Percentiles rank a stretch among this genome's conserved stretches.
These are phyloP conservation scores for Barnettozyma pratensis DNA, from an alignment of 805 yeast species.

Conservation along the genomic window DNA sequence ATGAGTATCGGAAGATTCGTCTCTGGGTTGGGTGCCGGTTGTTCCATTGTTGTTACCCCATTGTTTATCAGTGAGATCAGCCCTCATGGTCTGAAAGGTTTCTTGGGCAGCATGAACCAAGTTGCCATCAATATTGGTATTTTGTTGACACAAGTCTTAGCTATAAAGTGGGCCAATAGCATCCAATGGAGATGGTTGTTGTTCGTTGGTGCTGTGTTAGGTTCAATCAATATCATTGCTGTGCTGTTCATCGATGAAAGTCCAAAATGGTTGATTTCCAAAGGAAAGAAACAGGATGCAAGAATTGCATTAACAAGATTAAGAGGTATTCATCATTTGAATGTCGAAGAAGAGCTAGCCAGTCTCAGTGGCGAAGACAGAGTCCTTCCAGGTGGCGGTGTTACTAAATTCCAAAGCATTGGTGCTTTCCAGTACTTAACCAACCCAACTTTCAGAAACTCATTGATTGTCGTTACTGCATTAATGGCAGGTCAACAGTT, in stretches of 20 bases:
- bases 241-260: constrained; percentile 57
- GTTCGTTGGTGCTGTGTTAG: constrained; percentile 53
- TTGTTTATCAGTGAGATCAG: constrained; percentile 75
- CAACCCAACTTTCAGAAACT: constrained; percentile 45
- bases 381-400: constrained; percentile 4
- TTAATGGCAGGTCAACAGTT: constrained; percentile 84
- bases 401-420: constrained; percentile 9
- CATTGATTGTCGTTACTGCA: constrained; percentile 62
- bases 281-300: constrained; percentile 42
- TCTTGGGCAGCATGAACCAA: constrained; percentile 87
- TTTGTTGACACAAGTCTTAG: constrained; percentile 68
- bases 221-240: constrained; percentile 41
- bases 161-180: constrained; percentile 61
- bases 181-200: constrained; percentile 71
- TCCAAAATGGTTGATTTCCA: constrained; percentile 72
- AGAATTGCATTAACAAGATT: constrained; percentile 29
- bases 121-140: constrained; percentile 84
- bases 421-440: constrained; percentile 42
- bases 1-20: constrained; percentile 67
- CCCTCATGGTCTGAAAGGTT: constrained; percentile 64
- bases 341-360: constrained; percentile 15
- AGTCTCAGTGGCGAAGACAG: background rate
- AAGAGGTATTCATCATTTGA: constrained; percentile 27
- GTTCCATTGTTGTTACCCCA: constrained; percentile 81
- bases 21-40: constrained; percentile 85